Base-by-base conservation (phyloP, 345 rosid species). In the Adansonia digitata region DNA sequence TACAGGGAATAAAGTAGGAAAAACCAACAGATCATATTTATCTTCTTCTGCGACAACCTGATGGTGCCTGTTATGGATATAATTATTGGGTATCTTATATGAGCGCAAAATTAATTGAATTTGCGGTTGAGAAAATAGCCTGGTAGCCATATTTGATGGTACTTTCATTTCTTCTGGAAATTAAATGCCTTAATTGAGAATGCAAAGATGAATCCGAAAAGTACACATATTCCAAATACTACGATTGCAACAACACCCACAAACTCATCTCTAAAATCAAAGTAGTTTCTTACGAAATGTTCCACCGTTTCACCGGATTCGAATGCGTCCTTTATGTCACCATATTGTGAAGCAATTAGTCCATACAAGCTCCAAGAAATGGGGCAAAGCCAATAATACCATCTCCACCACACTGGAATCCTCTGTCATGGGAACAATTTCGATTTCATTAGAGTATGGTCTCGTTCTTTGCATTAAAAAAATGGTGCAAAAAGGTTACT, bases 391-490 rank as follows among this genome's bases (percentile, higher is more conserved):
- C 94, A 88, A 66, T 70, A 88, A 78, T 86, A 86, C 92, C 94
- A 90, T 81, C 89, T 88, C 92, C 92, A 90, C 94, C 94, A 88
- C 18, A 83, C 37, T 2, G 92, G 92, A 43, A 86, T 75, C 79
- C 89, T 85, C 92, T 90, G 88, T 71, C 53, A 72, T 26, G 72
- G 17, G 14, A 39, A 69, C 56, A 45, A 15, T 14, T 10, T 37
- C 70, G 56, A 71, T 43, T 72, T 4, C 39, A 59, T 45, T 43
- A 67, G 74, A 26, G 8, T 29, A 9, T 51, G 35, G 4, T 7
- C 22, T 70, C 27, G 7, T 22, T 11, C 18, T 53, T 57, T 20
- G 0, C 1, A 10, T 29, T 29, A 63, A 63, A 7, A 22, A 67
- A 48, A 18, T 14, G 31, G 31, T 53, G 12, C 8, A 3, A 7